Evolutionary conservation across 768 basidiomycete species (phyloP).

Genomic region (Boletus rubescentipes): DNA sequence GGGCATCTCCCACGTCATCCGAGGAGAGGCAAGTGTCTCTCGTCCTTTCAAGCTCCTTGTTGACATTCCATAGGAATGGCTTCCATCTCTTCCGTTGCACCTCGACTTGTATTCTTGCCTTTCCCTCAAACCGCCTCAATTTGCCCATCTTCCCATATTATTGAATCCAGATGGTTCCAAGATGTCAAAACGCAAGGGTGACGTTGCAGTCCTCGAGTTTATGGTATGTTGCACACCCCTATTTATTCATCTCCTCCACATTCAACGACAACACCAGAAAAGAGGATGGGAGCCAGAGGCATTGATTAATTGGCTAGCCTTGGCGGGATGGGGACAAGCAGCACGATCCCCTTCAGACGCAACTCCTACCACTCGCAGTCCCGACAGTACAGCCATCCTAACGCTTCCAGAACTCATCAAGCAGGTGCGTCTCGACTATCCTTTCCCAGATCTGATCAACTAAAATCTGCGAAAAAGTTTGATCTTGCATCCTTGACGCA

Average conservation of each 20-base stretch:
- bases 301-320: conserved; percentile 87
- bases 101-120: conserved; percentile 85
- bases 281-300: conserved; percentile 90
- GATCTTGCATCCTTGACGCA: conserved; percentile 76
- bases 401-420: conserved; percentile 62
- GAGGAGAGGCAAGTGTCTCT: conserved; percentile 71
- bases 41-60: neutral
- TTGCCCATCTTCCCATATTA: conserved; percentile 89
- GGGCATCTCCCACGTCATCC: conserved; percentile 92
- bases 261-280: conserved; percentile 42
- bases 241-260: neutral
- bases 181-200: conserved; percentile 92
- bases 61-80: conserved; percentile 74
- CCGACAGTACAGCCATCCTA: conserved; percentile 67
- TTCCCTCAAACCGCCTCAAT: conserved; percentile 67
- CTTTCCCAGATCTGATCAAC: neutral
- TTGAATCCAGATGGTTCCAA: conserved; percentile 90
- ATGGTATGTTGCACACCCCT: conserved; percentile 50
- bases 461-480: conserved; percentile 47
- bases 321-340: conserved; percentile 89
- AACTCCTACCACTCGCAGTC: conserved; percentile 39
- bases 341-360: conserved; percentile 30
- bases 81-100: conserved; percentile 89
- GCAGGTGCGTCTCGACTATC: conserved; percentile 40
- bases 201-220: conserved; percentile 84